phyloP scores from a whole-genome alignment of 2,329 filamentous ascomycete species.

The Camillea tinctor region DNA sequence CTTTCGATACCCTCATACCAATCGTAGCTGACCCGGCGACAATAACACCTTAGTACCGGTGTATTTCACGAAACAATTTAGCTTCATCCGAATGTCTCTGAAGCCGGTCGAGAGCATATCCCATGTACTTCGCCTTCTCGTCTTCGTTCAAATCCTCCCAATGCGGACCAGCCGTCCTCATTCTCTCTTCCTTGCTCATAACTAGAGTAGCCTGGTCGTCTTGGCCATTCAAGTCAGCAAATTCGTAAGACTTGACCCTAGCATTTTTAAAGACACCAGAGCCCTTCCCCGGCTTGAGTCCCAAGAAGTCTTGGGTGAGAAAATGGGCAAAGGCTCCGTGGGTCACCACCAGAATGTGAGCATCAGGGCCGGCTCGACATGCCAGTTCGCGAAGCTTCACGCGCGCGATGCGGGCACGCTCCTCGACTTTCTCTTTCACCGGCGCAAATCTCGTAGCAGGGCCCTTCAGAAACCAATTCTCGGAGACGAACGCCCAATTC shows the following conservation, averaged over 20 bases:
- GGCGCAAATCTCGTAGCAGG: slow-evolving; percentile 39
- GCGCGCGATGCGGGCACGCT: slow-evolving; percentile 57
- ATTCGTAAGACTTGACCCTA: slow-evolving; percentile 65
- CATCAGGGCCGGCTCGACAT: slow-evolving; percentile 40
- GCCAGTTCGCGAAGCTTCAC: slow-evolving; percentile 49
- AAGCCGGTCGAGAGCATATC: not conserved
- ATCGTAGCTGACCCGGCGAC: too few species aligned
- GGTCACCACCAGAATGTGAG: slow-evolving; percentile 69
- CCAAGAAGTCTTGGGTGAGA: slow-evolving; percentile 72
- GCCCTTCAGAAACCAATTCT: slow-evolving; percentile 68
- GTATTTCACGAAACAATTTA: not conserved
- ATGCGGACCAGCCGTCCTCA: not conserved
- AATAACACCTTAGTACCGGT: not conserved
- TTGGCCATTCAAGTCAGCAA: slow-evolving; percentile 42
- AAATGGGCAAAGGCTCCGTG: slow-evolving; percentile 80
- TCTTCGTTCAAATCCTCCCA: not conserved
- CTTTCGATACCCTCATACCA: too few species aligned
- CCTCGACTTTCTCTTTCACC: slow-evolving; percentile 49
- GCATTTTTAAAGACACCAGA: slow-evolving; percentile 66
- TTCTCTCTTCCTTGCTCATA: not conserved
- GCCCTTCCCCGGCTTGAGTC: not conserved
- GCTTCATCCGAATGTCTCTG: not conserved
- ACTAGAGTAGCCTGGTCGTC: not conserved
- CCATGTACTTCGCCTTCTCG: not conserved
- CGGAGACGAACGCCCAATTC: slow-evolving; percentile 58